These are phyloP conservation scores for Dillenia turbinata DNA, from an alignment of 164 flowering plant genomes.

Conservation along the genomic window DNA sequence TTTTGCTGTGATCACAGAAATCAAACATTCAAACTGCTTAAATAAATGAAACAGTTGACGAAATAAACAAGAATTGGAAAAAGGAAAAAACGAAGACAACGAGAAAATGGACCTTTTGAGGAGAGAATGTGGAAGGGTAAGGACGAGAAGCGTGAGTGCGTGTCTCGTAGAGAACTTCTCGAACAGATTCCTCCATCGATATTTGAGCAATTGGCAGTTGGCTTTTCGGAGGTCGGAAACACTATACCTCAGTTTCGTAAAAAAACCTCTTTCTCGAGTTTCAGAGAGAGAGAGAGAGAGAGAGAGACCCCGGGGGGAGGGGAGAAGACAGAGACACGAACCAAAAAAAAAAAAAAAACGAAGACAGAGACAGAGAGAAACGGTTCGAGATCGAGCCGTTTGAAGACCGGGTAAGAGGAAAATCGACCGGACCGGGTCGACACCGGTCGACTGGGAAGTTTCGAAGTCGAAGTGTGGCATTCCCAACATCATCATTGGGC, in stretches of 20 bases:
- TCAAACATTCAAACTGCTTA: background rate
- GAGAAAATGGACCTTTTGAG: conserved; percentile 38
- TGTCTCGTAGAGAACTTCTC: conserved; percentile 63
- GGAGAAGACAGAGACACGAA: no score
- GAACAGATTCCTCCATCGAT: conserved; percentile 26
- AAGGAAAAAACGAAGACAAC: background rate
- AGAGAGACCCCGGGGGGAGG: no score
- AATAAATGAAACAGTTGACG: background rate
- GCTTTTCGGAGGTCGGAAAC: background rate
- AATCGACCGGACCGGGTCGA: no score
- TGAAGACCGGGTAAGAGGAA: no score
- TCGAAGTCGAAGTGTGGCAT: no score
- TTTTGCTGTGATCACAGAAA: conserved; percentile 22
- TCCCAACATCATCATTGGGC: no score
- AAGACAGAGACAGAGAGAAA: no score
- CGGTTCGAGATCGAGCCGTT: no score
- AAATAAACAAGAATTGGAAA: background rate
- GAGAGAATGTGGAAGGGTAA: conserved; percentile 58
- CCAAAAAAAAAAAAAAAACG: no score
- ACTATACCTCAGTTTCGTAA: background rate
- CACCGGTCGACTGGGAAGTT: no score
- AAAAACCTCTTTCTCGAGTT: no score
- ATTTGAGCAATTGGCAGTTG: background rate
- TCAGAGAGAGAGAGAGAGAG: no score
- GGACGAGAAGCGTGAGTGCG: conserved; percentile 60